Conservation (phyloP, 148 eudicot species). For the Pharnaceum exiguum region DNA sequence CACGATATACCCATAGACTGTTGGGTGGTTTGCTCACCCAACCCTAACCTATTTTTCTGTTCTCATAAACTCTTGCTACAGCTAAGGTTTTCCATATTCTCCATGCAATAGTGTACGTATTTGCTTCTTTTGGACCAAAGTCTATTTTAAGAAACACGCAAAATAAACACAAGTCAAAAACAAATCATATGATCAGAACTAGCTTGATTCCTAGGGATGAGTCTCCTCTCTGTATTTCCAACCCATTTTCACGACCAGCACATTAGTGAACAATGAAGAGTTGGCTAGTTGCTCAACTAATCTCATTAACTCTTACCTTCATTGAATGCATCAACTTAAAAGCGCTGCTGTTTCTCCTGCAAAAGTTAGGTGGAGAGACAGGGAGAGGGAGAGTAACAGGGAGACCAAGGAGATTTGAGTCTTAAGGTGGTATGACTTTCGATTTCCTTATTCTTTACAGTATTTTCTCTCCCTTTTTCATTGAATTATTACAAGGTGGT, state of each 20-base stretch:
- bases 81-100: background rate
- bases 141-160: background rate
- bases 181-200: too few species aligned
- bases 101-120: background rate
- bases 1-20: slow-evolving; percentile 12
- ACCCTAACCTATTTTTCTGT: slow-evolving; percentile 23
- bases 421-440: slow-evolving; percentile 13
- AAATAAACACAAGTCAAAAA: background rate
- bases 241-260: too few species aligned
- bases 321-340: slow-evolving; percentile 51
- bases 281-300: slow-evolving; percentile 64
- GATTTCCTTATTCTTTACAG: background rate
- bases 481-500: background rate
- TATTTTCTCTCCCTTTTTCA: background rate
- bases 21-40: slow-evolving; percentile 59
- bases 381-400: slow-evolving; percentile 10
- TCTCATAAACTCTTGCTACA: slow-evolving; percentile 11
- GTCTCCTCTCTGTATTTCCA: background rate
- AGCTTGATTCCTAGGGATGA: too few species aligned
- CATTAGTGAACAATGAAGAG: background rate
- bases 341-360: slow-evolving; percentile 44
- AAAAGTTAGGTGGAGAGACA: slow-evolving; percentile 36
- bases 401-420: background rate
- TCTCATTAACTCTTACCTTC: slow-evolving; percentile 46
- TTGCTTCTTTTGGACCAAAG: background rate